Evolutionary conservation across 495 filamentous ascomycete species (phyloP), one percentile per base, ranked within the genome.

Genomic region (Hypomontagnella submonticulosa): DNA sequence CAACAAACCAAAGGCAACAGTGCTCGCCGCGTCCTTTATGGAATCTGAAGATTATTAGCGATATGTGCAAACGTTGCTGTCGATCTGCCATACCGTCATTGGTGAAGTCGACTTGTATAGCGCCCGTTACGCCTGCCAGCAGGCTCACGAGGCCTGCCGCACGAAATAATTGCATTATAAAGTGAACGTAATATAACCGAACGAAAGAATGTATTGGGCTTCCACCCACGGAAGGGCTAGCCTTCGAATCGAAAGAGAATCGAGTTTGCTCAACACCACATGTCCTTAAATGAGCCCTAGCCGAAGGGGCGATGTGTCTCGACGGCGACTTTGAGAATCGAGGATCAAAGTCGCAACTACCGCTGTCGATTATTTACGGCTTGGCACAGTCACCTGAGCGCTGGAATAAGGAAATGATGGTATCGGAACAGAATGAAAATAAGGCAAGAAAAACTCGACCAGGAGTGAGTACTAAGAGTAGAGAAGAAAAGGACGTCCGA

Each of bases 1-100:
- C 69, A 78, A 57, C 27, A 83, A 48, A 6, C 80, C 80, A 47
- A 71, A 82, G 11, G 80, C 80, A 23, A 81, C 75, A 11, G 80
- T 81, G 54, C 72, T 74, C 6, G 80, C 76, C 9, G 78, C 76
- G 1, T 77, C 55, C 57, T 80, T 81, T 30, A 80, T 62, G 0
- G 80, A 81, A 13, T 67, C 79, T 82, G 33, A 19, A 13, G 27
- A 5, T 1, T 37, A 41, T 68, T 30, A 66, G 60, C 43, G 11
- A 16, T 23, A 51, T 1, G 20, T n/a, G 4, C 4, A 12, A 15
- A 19, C 11, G 9, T 3, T 16, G 34, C n/a, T 52, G 11, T 30
- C 11, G 12, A 11, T 1, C 4, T 18, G 12, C 27, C 62, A 12
- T 64, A 70, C 61, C 57, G 2, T 61, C 57, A 48, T 36, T 51